Conservation (phyloP, 768 basidiomycete genomes). For the Leucocoprinus leucothites region DNA sequence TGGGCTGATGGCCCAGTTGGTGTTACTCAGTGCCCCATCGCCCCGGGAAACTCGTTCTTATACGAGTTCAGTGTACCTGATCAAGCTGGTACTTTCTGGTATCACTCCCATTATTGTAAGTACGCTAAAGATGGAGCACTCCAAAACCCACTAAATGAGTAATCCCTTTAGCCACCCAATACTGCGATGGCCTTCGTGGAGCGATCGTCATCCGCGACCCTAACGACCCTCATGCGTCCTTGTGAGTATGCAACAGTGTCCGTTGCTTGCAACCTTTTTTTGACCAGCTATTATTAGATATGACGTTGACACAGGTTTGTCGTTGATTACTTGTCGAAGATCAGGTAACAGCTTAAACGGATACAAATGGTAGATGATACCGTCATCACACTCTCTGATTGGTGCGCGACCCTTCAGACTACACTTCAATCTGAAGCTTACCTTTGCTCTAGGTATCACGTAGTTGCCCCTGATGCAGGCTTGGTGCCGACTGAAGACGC, state of each 20-base stretch:
- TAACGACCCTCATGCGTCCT: conserved; percentile 30
- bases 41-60: conserved; percentile 33
- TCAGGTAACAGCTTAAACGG: not conserved
- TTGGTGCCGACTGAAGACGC: conserved; percentile 27
- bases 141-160: not conserved
- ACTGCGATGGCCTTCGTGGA: conserved; percentile 55
- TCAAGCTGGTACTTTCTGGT: conserved; percentile 48
- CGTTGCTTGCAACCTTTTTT: too few relatives aligned
- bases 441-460: conserved; percentile 25
- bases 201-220: conserved; percentile 44
- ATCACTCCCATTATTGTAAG: conserved; percentile 30
- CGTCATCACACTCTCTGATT: conserved; percentile 46
- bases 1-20: conserved; percentile 40
- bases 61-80: conserved; percentile 33
- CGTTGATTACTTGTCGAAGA: not conserved
- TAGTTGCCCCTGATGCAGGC: conserved; percentile 24
- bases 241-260: not conserved
- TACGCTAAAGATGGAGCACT: not conserved
- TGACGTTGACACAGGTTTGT: conserved; percentile 43
- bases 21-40: conserved; percentile 41
- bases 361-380: conserved; percentile 30
- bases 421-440: not conserved
- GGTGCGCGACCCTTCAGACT: conserved; percentile 23
- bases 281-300: conserved; percentile 13
- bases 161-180: conserved; percentile 36